phyloP scores from a whole-genome alignment of 345 rosid species.

The Citrus maxima region DNA sequence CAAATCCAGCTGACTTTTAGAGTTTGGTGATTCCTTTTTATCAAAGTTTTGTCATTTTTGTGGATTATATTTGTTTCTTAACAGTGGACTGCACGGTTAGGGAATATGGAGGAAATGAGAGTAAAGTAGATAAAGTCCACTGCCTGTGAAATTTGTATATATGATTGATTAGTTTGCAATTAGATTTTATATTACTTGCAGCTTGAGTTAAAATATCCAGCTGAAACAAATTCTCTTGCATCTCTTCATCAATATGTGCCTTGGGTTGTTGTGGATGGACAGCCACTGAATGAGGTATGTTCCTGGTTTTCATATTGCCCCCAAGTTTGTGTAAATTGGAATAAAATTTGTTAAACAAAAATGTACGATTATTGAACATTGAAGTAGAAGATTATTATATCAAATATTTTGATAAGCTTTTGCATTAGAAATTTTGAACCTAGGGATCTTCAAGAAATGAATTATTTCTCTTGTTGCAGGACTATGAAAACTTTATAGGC shows the following conservation, averaged over 20 bases:
- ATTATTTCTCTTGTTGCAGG: constrained; percentile 34
- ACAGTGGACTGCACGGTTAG: neutral
- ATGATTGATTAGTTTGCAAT: neutral
- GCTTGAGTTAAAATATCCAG: constrained; percentile 79
- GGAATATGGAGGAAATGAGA: neutral
- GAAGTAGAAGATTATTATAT: neutral
- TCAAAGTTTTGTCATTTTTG: too few species aligned
- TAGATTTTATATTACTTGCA: constrained; percentile 25
- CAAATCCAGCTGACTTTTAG: too few species aligned
- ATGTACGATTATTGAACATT: neutral
- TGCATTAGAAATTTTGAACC: neutral
- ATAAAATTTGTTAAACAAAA: neutral
- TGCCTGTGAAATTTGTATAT: neutral
- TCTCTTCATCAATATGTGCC: constrained; percentile 93
- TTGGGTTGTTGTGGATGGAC: constrained; percentile 87
- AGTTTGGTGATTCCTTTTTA: too few species aligned
- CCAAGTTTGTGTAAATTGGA: neutral
- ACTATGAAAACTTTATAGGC: constrained; percentile 66
- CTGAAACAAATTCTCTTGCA: constrained; percentile 69
- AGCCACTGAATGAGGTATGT: constrained; percentile 84
- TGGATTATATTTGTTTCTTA: neutral
- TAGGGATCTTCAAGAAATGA: neutral
- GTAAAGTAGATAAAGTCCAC: neutral
- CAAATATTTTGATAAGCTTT: neutral
- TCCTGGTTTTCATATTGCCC: neutral